Evolutionary conservation across 495 filamentous ascomycete species (phyloP).

Genomic region (Xylaria acuta): DNA sequence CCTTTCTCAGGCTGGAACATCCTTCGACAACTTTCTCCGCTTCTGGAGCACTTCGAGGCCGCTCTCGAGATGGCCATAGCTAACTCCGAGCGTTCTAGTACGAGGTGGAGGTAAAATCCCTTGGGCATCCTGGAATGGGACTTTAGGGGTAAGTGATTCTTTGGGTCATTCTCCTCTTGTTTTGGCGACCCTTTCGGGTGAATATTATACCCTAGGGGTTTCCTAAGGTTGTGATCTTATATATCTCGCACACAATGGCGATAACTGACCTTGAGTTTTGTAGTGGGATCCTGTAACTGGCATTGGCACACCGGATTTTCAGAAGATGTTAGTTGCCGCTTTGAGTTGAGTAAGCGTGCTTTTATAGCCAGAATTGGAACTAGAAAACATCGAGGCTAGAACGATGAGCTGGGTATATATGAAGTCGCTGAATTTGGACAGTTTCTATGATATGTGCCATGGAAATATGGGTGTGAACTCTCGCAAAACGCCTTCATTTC

Average conservation of each 20-base stretch:
- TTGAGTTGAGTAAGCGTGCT: background rate
- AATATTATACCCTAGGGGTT: background rate
- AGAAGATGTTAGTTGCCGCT: conserved; percentile 33
- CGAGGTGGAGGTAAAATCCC: conserved; percentile 29
- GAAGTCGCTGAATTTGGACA: background rate
- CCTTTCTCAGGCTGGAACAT: background rate
- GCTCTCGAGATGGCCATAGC: background rate
- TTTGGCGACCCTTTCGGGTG: background rate
- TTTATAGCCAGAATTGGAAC: background rate
- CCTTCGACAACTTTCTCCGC: too few species aligned
- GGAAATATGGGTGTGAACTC: background rate
- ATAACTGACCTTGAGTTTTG: background rate
- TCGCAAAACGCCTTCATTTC: background rate
- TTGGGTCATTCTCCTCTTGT: background rate
- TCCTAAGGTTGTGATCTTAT: background rate
- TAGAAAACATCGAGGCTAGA: background rate
- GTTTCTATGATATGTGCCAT: background rate
- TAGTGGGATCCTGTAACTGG: conserved; percentile 40
- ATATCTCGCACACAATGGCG: background rate
- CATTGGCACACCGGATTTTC: conserved; percentile 36
- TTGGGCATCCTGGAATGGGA: conserved; percentile 35
- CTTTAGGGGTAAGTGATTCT: conserved; percentile 17
- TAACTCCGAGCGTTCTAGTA: background rate
- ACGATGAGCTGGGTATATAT: background rate
- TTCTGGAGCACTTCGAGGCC: too few species aligned